phyloP scores from a whole-genome alignment of 2,329 filamentous ascomycete species.

The Hawksworthiomyces lignivorus region DNA sequence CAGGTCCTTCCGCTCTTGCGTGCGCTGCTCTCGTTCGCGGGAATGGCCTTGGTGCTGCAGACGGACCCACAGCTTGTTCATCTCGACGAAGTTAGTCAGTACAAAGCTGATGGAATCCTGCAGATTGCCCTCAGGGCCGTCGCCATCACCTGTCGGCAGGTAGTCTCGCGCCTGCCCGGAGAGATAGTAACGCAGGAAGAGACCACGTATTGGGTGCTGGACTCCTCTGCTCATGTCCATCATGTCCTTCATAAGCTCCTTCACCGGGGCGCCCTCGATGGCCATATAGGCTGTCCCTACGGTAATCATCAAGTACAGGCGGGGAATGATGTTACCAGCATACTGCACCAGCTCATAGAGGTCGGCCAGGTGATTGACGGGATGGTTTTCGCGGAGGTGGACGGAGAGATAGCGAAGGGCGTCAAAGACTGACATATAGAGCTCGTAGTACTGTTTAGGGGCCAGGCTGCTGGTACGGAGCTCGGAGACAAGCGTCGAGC shows the following conservation, averaged over 20 bases:
- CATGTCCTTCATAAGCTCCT: constrained; percentile 99
- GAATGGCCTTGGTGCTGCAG: constrained; percentile 97
- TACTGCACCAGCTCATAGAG: constrained; percentile 94
- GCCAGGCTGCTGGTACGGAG: constrained; percentile 92
- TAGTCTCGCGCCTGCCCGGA: constrained; percentile 89
- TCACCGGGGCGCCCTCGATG: constrained; percentile 94
- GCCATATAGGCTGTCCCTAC: constrained; percentile 99
- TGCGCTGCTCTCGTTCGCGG: constrained; percentile 84
- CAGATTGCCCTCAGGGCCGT: constrained; percentile 90
- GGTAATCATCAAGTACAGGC: constrained; percentile 97
- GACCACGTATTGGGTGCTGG: constrained; percentile 88
- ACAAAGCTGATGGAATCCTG: constrained; percentile 98
- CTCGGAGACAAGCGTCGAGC: constrained; percentile 97
- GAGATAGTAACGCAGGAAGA: constrained; percentile 94
- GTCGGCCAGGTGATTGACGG: constrained; percentile 94
- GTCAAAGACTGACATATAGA: constrained; percentile 99
- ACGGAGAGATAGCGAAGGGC: constrained; percentile 92
- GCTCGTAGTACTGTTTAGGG: constrained; percentile 99
- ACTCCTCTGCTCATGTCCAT: constrained; percentile 99
- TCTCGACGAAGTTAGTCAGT: constrained; percentile 97
- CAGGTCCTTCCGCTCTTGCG: constrained; percentile 88
- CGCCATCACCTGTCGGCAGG: constrained; percentile 71
- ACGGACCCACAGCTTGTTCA: constrained; percentile 99
- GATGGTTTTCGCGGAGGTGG: constrained; percentile 94
- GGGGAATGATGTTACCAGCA: constrained; percentile 93